phyloP scores from a whole-genome alignment of 75 land plant genomes.

The Isoetes taiwanensis region DNA sequence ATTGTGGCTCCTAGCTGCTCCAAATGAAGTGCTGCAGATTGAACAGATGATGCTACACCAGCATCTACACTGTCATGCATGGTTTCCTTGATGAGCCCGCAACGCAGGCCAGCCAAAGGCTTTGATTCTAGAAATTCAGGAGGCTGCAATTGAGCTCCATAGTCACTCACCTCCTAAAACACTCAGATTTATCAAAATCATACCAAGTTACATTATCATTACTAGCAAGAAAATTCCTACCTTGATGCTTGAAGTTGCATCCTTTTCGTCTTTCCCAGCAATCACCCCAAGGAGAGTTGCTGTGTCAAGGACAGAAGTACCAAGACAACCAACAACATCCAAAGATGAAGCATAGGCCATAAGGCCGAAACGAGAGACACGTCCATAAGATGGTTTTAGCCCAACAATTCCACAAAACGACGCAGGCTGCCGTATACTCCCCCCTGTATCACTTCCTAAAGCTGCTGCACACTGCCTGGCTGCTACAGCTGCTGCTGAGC shows the following conservation, averaged over 20 bases:
- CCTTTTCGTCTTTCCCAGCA: slow-evolving; percentile 68
- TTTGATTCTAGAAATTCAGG: slow-evolving; percentile 31
- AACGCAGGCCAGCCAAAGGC: slow-evolving; percentile 62
- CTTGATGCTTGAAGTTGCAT: slow-evolving; percentile 66
- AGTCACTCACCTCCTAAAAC: slow-evolving; percentile 67
- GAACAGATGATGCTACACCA: slow-evolving; percentile 45
- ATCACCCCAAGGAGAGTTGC: slow-evolving; percentile 68
- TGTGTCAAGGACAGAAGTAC: slow-evolving; percentile 66
- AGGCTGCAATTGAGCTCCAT: slow-evolving; percentile 31
- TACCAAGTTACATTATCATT: neutral
- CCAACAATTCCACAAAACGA: slow-evolving; percentile 98
- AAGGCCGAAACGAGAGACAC: slow-evolving; percentile 82
- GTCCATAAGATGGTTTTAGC: slow-evolving; percentile 89
- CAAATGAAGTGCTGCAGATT: slow-evolving; percentile 57
- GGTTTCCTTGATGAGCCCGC: slow-evolving; percentile 77
- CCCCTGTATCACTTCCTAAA: slow-evolving; percentile 94
- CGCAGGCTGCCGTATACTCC: slow-evolving; percentile 95
- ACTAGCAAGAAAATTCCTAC: slow-evolving; percentile 21
- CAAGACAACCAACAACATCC: slow-evolving; percentile 87
- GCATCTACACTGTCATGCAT: slow-evolving; percentile 67
- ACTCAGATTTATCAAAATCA: neutral
- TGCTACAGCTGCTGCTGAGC: slow-evolving; percentile 90
- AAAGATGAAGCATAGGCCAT: slow-evolving; percentile 97
- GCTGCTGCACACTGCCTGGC: slow-evolving; percentile 82
- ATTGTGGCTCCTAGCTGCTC: slow-evolving; percentile 63